Evolutionary conservation across 2,329 filamentous ascomycete genomes (phyloP).

Genomic region (Clarireedia paspali): DNA sequence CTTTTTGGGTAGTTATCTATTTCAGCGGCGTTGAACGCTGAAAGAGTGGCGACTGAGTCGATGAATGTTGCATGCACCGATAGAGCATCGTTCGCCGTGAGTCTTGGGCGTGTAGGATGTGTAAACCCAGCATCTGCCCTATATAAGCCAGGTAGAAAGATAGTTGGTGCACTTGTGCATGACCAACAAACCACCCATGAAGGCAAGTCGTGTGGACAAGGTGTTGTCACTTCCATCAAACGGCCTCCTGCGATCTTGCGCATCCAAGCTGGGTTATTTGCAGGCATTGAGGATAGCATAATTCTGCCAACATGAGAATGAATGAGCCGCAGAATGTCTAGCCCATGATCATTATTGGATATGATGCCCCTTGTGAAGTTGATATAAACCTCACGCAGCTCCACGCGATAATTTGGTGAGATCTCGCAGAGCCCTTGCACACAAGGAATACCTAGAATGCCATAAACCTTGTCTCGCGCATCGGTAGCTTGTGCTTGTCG

Average conservation of each 20-base stretch:
- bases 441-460: conserved; percentile 4
- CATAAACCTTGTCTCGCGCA: conserved; percentile 8
- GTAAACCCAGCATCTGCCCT: neutral
- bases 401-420: neutral
- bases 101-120: neutral
- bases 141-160: neutral
- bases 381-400: neutral
- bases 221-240: neutral
- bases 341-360: conserved; percentile 1
- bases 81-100: neutral
- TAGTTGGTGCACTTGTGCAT: neutral
- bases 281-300: neutral
- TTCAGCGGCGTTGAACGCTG: conserved; percentile 2
- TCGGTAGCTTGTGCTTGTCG: conserved; percentile 7
- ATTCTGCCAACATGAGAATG: neutral
- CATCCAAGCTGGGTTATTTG: neutral
- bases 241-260: neutral
- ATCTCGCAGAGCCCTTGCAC: neutral
- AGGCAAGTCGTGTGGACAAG: neutral
- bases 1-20: neutral
- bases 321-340: conserved; percentile 3
- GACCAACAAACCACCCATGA: conserved; percentile 8
- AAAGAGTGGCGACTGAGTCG: neutral
- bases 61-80: neutral
- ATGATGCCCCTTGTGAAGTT: conserved; percentile 5